Conservation (phyloP, 1,139 yeast species). For the Taphrina confusa region DNA sequence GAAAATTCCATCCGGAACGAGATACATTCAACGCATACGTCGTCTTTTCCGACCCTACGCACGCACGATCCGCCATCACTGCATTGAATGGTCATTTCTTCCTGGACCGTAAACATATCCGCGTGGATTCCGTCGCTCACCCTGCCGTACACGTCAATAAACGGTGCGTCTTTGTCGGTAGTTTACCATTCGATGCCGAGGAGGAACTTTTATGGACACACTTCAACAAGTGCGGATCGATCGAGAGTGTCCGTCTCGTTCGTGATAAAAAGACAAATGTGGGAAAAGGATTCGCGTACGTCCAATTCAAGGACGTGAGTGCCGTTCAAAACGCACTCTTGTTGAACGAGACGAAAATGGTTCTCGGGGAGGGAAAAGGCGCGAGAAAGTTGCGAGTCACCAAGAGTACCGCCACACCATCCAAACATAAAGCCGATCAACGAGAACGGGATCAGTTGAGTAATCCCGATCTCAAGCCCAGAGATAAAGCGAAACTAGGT, state of each 20-base stretch:
- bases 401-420: constrained; percentile 62
- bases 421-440: constrained; percentile 20
- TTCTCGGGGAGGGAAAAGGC: constrained; percentile 44
- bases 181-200: constrained; percentile 85
- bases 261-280: constrained; percentile 91
- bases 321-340: constrained; percentile 81
- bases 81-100: constrained; percentile 67
- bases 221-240: constrained; percentile 63
- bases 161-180: constrained; percentile 88
- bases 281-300: constrained; percentile 97
- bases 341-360: constrained; percentile 68
- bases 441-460: constrained; percentile 42
- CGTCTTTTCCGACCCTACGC: constrained; percentile 62
- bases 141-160: constrained; percentile 79
- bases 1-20: constrained; percentile 72
- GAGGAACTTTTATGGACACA: constrained; percentile 89
- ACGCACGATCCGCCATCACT: constrained; percentile 58
- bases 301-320: constrained; percentile 81
- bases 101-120: constrained; percentile 64
- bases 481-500: constrained; percentile 74
- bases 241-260: constrained; percentile 85
- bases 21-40: constrained; percentile 86
- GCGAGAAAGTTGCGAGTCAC: constrained; percentile 74
- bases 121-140: constrained; percentile 90
- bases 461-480: constrained; percentile 39